These are phyloP conservation scores for Populus hybrid DNA, from an alignment of 441 rosid species.

Conservation along the genomic window DNA sequence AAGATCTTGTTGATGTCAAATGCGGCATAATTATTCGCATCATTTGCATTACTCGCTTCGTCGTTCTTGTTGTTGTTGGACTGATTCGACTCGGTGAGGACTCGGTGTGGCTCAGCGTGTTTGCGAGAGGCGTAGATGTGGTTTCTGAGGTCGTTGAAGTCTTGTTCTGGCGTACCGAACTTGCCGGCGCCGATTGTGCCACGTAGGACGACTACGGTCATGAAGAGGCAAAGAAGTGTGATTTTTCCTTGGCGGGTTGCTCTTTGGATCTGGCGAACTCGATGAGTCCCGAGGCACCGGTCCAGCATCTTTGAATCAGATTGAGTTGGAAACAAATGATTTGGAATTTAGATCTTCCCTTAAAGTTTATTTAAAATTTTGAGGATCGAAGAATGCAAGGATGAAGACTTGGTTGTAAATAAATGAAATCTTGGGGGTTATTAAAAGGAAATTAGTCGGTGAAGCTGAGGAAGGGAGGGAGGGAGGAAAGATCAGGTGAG, in stretches of 20 bases:
- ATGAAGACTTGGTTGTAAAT: too few relatives aligned
- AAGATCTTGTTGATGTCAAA: conserved; percentile 46
- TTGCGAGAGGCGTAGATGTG: conserved; percentile 58
- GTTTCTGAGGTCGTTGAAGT: conserved; percentile 45
- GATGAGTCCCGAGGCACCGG: conserved; percentile 32
- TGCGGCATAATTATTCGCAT: conserved; percentile 34
- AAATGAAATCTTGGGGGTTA: not conserved
- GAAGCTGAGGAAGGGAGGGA: not conserved
- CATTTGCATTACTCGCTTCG: conserved; percentile 5
- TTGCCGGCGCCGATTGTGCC: conserved; percentile 90
- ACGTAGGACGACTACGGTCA: conserved; percentile 83
- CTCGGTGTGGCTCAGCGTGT: conserved; percentile 73
- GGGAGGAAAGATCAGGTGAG: not conserved
- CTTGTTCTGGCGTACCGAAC: conserved; percentile 85
- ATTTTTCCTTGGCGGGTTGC: conserved; percentile 70
- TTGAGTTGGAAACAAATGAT: not conserved
- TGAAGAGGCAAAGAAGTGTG: conserved; percentile 61
- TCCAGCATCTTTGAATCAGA: conserved; percentile 27
- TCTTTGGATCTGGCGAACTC: conserved; percentile 49
- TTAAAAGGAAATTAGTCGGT: not conserved
- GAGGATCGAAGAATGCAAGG: not conserved
- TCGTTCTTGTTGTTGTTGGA: conserved; percentile 5
- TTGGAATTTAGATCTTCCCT: too few relatives aligned
- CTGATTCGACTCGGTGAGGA: conserved; percentile 44
- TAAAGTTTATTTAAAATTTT: too few relatives aligned